A percentile compares a stretch with the other conserved stretches of the same genome.
Evolutionary conservation across 805 yeast species (phyloP).

Genomic region (Yarrowia alimentaria): DNA sequence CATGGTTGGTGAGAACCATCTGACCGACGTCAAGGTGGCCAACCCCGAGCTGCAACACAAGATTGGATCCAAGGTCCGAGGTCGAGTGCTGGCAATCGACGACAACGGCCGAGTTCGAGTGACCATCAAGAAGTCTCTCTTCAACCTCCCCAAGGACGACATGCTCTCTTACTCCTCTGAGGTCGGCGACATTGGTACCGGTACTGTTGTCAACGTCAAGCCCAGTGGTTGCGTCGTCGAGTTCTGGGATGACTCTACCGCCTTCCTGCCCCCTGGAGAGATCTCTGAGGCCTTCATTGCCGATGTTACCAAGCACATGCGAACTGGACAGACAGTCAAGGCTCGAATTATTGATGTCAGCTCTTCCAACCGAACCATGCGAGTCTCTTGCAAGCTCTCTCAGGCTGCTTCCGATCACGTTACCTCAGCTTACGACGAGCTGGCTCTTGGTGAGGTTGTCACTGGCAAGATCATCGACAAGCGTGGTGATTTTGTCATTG

Average conservation of each 20-base stretch:
- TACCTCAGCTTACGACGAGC: constrained; percentile 55
- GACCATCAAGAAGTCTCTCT: constrained; percentile 82
- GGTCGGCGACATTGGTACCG: constrained; percentile 58
- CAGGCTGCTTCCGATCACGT: constrained; percentile 45
- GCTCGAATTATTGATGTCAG: constrained; percentile 65
- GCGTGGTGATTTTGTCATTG: constrained; percentile 70
- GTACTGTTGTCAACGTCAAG: constrained; percentile 68
- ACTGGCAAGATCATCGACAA: constrained; percentile 66
- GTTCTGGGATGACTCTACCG: constrained; percentile 75
- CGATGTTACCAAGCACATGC: constrained; percentile 73
- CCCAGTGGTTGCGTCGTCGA: constrained; percentile 79
- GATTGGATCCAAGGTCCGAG: constrained; percentile 76
- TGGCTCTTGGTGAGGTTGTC: constrained; percentile 45
- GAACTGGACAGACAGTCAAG: constrained; percentile 77
- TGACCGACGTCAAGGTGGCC: constrained; percentile 77
- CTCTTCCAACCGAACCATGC: constrained; percentile 51
- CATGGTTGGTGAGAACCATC: constrained; percentile 67
- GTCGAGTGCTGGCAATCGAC: constrained; percentile 43
- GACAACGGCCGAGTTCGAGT: constrained; percentile 52
- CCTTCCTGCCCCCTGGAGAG: constrained; percentile 81
- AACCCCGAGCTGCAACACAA: constrained; percentile 93
- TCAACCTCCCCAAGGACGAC: constrained; percentile 47
- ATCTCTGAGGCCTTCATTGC: constrained; percentile 84
- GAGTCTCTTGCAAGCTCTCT: constrained; percentile 73
- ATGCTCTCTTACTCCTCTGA: constrained; percentile 50